Percentiles rank a stretch among this genome's conserved stretches.
phyloP scores from a whole-genome alignment of 2,329 filamentous ascomycete species.

The Microcera coccophila region DNA sequence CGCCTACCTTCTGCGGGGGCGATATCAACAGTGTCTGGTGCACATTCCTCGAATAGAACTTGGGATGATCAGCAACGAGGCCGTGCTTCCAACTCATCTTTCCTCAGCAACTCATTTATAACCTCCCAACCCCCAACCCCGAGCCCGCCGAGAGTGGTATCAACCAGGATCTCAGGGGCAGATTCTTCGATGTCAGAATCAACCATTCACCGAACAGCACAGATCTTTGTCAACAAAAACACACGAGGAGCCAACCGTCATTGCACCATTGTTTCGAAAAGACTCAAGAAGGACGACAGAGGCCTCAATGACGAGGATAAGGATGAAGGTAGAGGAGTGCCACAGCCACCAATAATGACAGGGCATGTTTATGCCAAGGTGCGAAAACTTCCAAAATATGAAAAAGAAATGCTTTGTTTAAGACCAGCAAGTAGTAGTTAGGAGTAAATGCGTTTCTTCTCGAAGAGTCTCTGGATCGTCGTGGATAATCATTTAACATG shows the following conservation, averaged over 20 bases:
- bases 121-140: constrained; percentile 8
- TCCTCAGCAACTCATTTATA: constrained; percentile 10
- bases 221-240: background rate
- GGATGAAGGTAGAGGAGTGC: background rate
- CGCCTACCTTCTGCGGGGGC: no score
- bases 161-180: constrained; percentile 1
- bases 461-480: no score
- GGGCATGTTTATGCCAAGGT: no score
- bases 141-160: constrained; percentile 5
- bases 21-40: background rate
- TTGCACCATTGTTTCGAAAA: constrained; percentile 1
- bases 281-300: background rate
- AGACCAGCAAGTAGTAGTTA: no score
- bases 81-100: constrained; percentile 5
- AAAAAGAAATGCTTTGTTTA: no score
- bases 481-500: no score
- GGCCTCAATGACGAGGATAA: background rate
- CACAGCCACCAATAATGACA: no score
- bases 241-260: constrained; percentile 1
- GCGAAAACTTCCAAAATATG: no score
- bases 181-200: constrained; percentile 2
- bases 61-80: no score
- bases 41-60: no score
- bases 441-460: no score
- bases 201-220: background rate